phyloP scores from a whole-genome alignment of 345 rosid species.

The Cochlearia excelsa region DNA sequence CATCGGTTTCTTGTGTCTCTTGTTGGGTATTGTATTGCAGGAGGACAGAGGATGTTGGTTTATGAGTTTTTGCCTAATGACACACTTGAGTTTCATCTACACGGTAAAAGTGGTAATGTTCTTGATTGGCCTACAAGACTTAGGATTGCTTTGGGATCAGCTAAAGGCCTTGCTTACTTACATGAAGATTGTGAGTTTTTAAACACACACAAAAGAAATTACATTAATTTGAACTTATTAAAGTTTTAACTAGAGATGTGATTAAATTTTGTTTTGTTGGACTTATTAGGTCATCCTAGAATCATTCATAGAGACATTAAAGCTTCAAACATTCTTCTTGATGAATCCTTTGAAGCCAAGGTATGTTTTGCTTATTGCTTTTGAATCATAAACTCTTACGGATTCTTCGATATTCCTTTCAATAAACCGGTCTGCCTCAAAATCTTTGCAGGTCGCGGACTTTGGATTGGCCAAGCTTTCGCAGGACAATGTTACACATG shows the following conservation, averaged over 20 bases:
- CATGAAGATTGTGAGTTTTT: constrained; percentile 86
- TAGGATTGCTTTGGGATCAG: constrained; percentile 81
- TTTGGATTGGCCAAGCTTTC: constrained; percentile 86
- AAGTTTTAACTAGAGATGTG: constrained; percentile 2
- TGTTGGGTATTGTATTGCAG: constrained; percentile 69
- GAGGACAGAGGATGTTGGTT: constrained; percentile 59
- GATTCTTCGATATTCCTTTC: not conserved
- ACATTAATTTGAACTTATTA: not conserved
- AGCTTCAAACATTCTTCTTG: constrained; percentile 71
- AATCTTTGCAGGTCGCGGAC: constrained; percentile 73
- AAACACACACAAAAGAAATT: not conserved
- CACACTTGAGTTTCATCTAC: constrained; percentile 71
- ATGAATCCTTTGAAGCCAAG: constrained; percentile 67
- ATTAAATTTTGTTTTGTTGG: not conserved
- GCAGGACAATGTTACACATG: constrained; percentile 77
- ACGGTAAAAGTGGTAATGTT: constrained; percentile 53
- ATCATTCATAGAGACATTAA: constrained; percentile 42
- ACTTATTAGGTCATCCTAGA: constrained; percentile 61
- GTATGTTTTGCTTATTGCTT: constrained; percentile 34
- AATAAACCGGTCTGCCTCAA: constrained; percentile 11
- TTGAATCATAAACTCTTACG: not conserved
- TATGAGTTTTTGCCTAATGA: constrained; percentile 73
- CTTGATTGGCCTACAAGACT: constrained; percentile 82
- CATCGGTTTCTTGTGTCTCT: constrained; percentile 89
- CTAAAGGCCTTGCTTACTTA: constrained; percentile 90